These are phyloP conservation scores for Papiliotrema laurentii DNA, from an alignment of 1,284 basidiomycete species.

Conservation along the genomic window DNA sequence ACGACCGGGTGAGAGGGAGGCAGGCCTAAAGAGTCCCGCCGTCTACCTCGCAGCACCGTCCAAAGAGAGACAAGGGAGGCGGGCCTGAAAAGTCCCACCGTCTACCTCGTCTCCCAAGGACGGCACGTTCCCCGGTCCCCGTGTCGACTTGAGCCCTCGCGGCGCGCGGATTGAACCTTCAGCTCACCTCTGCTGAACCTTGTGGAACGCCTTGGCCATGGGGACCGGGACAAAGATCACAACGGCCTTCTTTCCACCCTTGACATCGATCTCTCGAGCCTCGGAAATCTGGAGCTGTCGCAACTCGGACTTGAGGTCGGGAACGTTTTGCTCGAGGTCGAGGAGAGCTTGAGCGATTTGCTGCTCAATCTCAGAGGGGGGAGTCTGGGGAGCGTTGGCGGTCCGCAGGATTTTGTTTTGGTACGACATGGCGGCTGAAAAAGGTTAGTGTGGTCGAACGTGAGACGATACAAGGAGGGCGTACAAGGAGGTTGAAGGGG, in stretches of 20 bases:
- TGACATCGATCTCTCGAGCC: conserved; percentile 97
- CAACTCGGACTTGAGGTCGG: conserved; percentile 95
- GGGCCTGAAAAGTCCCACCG: conserved; percentile 49
- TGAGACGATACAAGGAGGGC: neutral
- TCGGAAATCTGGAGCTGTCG: conserved; percentile 94
- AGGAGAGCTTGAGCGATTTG: conserved; percentile 92
- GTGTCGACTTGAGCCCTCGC: neutral
- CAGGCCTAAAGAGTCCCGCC: conserved; percentile 48
- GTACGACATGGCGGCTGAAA: conserved; percentile 23
- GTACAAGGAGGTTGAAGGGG: neutral
- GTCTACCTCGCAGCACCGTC: conserved; percentile 32
- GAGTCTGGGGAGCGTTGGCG: conserved; percentile 85
- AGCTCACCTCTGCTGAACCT: conserved; percentile 90
- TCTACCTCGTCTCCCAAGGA: conserved; percentile 38
- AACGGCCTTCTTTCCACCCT: conserved; percentile 98
- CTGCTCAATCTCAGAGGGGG: conserved; percentile 90
- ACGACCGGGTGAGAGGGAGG: conserved; percentile 31
- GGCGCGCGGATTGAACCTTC: neutral
- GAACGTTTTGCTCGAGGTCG: conserved; percentile 96
- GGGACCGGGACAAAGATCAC: conserved; percentile 98
- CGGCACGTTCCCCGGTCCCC: neutral
- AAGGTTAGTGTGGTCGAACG: neutral
- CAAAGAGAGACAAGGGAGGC: conserved; percentile 33
- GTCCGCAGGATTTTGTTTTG: conserved; percentile 83
- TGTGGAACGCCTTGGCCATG: conserved; percentile 98